A percentile compares a stretch with the other conserved stretches of the same genome.
Evolutionary conservation across 2,329 filamentous ascomycete species (phyloP).

Genomic region (Blumeriella jaapii): DNA sequence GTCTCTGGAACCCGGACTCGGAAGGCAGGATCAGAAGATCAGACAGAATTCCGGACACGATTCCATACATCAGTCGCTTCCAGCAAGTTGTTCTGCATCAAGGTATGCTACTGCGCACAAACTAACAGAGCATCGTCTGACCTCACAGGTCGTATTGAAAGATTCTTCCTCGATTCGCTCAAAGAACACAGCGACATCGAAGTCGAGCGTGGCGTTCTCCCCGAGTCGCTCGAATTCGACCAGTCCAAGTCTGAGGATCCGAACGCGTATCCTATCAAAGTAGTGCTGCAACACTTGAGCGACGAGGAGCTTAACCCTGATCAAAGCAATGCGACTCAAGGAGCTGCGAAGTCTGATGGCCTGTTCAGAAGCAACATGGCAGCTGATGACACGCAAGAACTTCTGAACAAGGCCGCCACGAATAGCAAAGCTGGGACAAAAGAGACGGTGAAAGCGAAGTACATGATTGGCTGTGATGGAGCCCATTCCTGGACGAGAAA

Average conservation of each 20-base stretch:
- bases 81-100: slow-evolving; percentile 59
- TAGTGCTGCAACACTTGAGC: slow-evolving; percentile 44
- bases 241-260: slow-evolving; percentile 36
- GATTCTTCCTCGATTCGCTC: slow-evolving; percentile 52
- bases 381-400: slow-evolving; percentile 44
- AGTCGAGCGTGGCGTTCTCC: slow-evolving; percentile 50
- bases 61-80: slow-evolving; percentile 48
- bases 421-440: slow-evolving; percentile 36
- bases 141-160: slow-evolving; percentile 42
- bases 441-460: slow-evolving; percentile 46
- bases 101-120: slow-evolving; percentile 29
- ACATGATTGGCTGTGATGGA: slow-evolving; percentile 51
- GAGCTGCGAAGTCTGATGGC: slow-evolving; percentile 32
- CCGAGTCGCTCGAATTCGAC: slow-evolving; percentile 43
- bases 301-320: slow-evolving; percentile 46
- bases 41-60: slow-evolving; percentile 51
- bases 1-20: slow-evolving; percentile 49
- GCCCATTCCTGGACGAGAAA: slow-evolving; percentile 41
- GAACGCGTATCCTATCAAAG: slow-evolving; percentile 47
- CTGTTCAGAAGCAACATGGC: slow-evolving; percentile 48
- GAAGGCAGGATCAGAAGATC: slow-evolving; percentile 45
- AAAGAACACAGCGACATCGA: slow-evolving; percentile 40
- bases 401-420: slow-evolving; percentile 27
- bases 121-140: neutral
- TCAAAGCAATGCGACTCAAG: slow-evolving; percentile 27